Base-by-base conservation (phyloP, 352 stramenopile genomes). In the Phytopythium mirpurense region DNA sequence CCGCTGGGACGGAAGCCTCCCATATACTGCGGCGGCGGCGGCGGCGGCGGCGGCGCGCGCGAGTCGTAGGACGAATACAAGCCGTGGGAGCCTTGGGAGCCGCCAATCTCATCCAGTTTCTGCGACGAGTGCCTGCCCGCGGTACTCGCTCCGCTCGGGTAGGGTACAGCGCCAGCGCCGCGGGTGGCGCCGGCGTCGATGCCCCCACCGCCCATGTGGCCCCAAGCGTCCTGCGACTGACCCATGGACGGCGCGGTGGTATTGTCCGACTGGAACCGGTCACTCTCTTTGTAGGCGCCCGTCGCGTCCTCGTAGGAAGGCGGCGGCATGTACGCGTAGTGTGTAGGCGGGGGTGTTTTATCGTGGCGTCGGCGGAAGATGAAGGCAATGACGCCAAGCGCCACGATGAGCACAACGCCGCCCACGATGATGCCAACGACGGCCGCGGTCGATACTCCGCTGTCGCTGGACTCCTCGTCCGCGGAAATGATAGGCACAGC, bases 391-490 rank as follows among this genome's bases (percentile, higher is more conserved):
- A 79, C 66, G 15, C 76, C 42, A 10, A 84, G n/a, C 8, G 61
- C 74, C 18, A 72, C 63, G 0, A 84, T 56, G 8, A 83, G 50
- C 29, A 87, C 67, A 50, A 86, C 56, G 15, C 58, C 69, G 12
- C 68, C 73, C n/a, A 86, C 67, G 50, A 87, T 61, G 54, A 89
- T 87, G 14, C 67, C 76, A 53, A 87, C 67, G 15, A 74, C 71
- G 16, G 68, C 68, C 3, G 52, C 66, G n/a, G 62, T 61, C 1
- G 78, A 87, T 11, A 89, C 54, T 0, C 72, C 63, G 15, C 58
- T 47, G 29, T 65, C 68, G 19, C 24, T 38, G 27, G 32, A 56
- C 1, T 31, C 34, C 35, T 23, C 34, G 14, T 18, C 44, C 15
- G 35, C 24, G 15, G 51, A 49, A 10, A 31, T 57, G 12, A 54